Evolutionary conservation across 2,329 filamentous ascomycete genomes (phyloP), one percentile per base, ranked within the genome.

Genomic region (Sordariomycetes sp.): DNA sequence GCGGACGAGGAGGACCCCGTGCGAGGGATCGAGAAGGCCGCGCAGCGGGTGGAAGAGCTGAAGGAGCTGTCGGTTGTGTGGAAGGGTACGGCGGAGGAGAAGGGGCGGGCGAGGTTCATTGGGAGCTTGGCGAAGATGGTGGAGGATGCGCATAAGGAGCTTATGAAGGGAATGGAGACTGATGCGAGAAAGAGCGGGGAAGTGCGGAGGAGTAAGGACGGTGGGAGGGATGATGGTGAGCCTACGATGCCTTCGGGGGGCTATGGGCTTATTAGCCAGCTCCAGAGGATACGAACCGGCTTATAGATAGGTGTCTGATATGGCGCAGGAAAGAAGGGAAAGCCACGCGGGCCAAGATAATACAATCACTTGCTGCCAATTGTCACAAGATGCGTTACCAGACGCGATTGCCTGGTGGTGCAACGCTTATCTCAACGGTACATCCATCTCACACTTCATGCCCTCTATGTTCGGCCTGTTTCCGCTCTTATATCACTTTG

Each of bases 21-120:
- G 13, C 76, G 78, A 52, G 89, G 88, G 17, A 76, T 94, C 10
- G 85, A 89, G 61, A 84, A 84, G 58, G 94, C 94, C 0, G 81
- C 81, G 13, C 77, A 78, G 57, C 77, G 89, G 52, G 84, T 97
- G 15, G 85, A 90, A 65, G 83, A 88, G 66, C 76, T 97, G 58
- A 85, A 90, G 65, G 80, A 84, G 61, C 72, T 97, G 61, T 82
- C 84, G 3, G 73, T 73, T n/a, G 84, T 99, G 24, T 99, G 94
- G 91, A 92, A 87, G 68, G 90, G 90, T n/a, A 96, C 94, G 2
- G 87, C 89, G 0, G 94, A 99, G 72, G 94, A 97, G 69, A 95
- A 89, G 71, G 89, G 90, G 6, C 77, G 94, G 56, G 73, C 74
- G 10, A 87, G 82, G 65, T 90, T 96, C 67, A 85, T 99, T 20